Percentiles rank a stretch among this genome's conserved stretches.
These are phyloP conservation scores for Yarrowia hollandica DNA, from an alignment of 805 yeast species.

Conservation along the genomic window DNA sequence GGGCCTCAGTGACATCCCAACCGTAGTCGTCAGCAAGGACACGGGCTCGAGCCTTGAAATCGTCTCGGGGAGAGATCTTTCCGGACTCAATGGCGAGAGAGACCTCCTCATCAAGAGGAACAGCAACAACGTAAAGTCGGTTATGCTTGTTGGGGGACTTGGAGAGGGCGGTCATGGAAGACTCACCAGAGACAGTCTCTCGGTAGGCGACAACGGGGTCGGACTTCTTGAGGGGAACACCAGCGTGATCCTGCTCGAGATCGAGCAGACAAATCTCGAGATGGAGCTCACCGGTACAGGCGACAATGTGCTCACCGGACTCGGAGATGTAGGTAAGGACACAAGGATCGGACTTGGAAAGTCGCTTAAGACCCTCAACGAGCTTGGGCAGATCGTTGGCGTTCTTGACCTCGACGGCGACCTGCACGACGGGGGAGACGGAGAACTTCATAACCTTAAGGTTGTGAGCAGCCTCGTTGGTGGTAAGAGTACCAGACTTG, in stretches of 20 bases:
- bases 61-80: conserved; percentile 91
- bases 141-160: conserved; percentile 99
- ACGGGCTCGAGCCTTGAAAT: conserved; percentile 99
- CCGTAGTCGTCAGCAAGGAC: conserved; percentile 97
- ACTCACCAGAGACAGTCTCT: conserved; percentile 94
- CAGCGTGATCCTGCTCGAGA: conserved; percentile 98
- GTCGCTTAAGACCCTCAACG: conserved; percentile 99
- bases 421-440: conserved; percentile 99
- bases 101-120: conserved; percentile 93
- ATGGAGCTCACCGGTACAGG: conserved; percentile 99
- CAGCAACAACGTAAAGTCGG: conserved; percentile 98
- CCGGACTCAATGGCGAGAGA: conserved; percentile 90
- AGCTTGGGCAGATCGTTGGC: conserved; percentile 99
- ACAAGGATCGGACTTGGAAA: conserved; percentile 99
- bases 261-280: conserved; percentile 96
- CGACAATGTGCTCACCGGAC: conserved; percentile 99
- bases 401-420: conserved; percentile 99
- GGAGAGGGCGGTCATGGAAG: conserved; percentile 93
- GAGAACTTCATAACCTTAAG: conserved; percentile 99
- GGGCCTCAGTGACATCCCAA: conserved; percentile 99
- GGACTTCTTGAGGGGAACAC: conserved; percentile 96
- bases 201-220: conserved; percentile 98
- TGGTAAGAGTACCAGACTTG: conserved; percentile 98
- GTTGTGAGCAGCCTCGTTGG: conserved; percentile 96
- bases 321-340: conserved; percentile 82